These are phyloP conservation scores for Furcasterigmium furcatum DNA, from an alignment of 2,329 filamentous ascomycete species.

Conservation along the genomic window DNA sequence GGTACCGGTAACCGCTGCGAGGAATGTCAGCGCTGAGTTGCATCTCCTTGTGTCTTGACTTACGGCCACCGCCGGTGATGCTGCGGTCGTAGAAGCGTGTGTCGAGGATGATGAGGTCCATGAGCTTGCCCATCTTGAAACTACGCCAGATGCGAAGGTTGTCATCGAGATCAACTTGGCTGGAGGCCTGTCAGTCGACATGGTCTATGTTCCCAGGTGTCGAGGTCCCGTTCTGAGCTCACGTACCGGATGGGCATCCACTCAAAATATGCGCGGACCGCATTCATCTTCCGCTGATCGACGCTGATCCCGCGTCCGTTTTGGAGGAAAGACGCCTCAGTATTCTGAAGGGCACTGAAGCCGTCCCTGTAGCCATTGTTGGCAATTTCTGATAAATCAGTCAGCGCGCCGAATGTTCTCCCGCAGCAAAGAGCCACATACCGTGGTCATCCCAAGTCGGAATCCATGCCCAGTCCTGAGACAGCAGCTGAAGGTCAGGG, in stretches of 20 bases:
- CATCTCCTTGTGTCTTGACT: neutral
- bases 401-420: too few species aligned
- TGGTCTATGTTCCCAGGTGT: too few species aligned
- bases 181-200: conserved; percentile 1
- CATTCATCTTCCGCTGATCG: conserved; percentile 71
- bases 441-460: conserved; percentile 47
- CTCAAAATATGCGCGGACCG: conserved; percentile 67
- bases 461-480: conserved; percentile 40
- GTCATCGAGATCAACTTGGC: conserved; percentile 65
- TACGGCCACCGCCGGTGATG: conserved; percentile 1
- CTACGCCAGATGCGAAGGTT: conserved; percentile 65
- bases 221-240: too few species aligned
- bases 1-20: too few species aligned
- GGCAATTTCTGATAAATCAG: too few species aligned
- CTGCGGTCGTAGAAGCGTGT: conserved; percentile 64
- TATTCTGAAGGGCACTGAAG: conserved; percentile 59
- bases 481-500: conserved; percentile 33
- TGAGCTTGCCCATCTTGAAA: conserved; percentile 62
- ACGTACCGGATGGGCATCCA: conserved; percentile 45
- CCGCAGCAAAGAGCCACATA: conserved; percentile 35
- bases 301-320: conserved; percentile 58
- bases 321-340: conserved; percentile 60
- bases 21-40: conserved; percentile 33
- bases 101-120: conserved; percentile 68
- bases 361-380: conserved; percentile 66